A percentile compares a stretch with the other conserved stretches of the same genome.
phyloP scores from a whole-genome alignment of 495 filamentous ascomycete genomes.

The Aspergillus cristatus region DNA sequence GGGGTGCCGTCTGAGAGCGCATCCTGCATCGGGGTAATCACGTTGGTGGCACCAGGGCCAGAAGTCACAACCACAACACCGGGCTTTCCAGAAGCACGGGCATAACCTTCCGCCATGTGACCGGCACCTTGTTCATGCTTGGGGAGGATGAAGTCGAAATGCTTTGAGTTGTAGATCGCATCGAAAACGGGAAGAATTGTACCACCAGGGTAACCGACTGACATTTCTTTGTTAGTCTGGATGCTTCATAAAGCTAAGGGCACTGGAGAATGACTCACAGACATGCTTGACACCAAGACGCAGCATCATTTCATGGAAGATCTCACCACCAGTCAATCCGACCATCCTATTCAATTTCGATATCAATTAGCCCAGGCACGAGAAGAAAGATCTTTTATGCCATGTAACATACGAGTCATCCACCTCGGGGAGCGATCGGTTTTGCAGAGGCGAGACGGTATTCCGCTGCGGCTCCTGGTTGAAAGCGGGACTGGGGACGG shows the following conservation, averaged over 20 bases:
- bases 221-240: slow-evolving; percentile 5
- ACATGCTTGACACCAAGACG: slow-evolving; percentile 85
- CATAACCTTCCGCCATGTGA: slow-evolving; percentile 60
- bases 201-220: slow-evolving; percentile 40
- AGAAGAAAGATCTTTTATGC: too few species aligned
- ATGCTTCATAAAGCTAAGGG: not conserved
- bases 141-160: slow-evolving; percentile 55
- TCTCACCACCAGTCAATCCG: slow-evolving; percentile 89
- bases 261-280: slow-evolving; percentile 48
- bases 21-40: slow-evolving; percentile 55
- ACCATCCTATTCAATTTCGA: slow-evolving; percentile 56
- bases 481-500: slow-evolving; percentile 62
- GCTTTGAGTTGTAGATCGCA: slow-evolving; percentile 52
- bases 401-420: slow-evolving; percentile 52
- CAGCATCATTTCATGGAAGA: slow-evolving; percentile 99
- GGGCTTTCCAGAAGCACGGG: slow-evolving; percentile 48
- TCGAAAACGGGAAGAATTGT: slow-evolving; percentile 48
- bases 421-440: slow-evolving; percentile 52
- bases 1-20: slow-evolving; percentile 54
- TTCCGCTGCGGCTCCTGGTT: slow-evolving; percentile 51
- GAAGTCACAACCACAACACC: slow-evolving; percentile 57
- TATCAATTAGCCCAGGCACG: slow-evolving; percentile 2
- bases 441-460: slow-evolving; percentile 63
- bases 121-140: slow-evolving; percentile 57
- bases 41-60: slow-evolving; percentile 55